Percentiles rank a stretch among this genome's conserved stretches.
phyloP scores from a whole-genome alignment of 257 asterid species.

The Gentiana macrophylla region DNA sequence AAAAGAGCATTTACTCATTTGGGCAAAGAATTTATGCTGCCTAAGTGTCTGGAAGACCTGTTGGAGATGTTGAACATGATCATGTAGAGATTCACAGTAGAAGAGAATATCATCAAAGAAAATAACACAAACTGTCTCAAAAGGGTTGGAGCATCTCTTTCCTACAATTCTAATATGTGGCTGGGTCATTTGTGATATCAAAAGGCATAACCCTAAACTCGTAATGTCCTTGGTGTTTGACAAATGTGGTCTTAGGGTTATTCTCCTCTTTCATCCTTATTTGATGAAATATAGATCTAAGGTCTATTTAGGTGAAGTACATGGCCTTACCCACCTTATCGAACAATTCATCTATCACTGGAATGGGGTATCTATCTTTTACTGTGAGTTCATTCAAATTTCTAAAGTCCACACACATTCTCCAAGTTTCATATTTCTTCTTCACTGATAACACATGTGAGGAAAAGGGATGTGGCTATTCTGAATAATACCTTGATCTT shows the following conservation, averaged over 20 bases:
- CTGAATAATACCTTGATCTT: background rate
- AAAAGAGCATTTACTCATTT: background rate
- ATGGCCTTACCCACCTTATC: background rate
- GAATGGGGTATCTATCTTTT: background rate
- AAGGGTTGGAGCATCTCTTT: background rate
- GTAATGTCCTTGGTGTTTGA: background rate
- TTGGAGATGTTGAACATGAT: background rate
- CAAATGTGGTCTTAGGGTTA: background rate
- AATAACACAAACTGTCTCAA: background rate
- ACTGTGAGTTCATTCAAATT: background rate
- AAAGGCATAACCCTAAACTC: background rate
- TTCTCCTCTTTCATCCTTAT: background rate
- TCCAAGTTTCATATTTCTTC: background rate
- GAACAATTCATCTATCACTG: background rate
- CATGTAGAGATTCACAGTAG: background rate
- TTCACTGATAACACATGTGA: background rate
- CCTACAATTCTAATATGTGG: background rate
- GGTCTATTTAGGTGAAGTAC: background rate
- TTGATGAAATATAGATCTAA: background rate
- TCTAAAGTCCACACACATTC: background rate
- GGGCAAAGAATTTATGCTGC: background rate
- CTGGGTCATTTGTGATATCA: slow-evolving; percentile 1
- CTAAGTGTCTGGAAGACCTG: background rate
- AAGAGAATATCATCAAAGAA: slow-evolving; percentile 1
- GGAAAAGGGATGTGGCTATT: background rate